Evolutionary conservation across 164 flowering plant species (phyloP), one percentile per base, ranked within the genome.

Genomic region (Macadamia integrifolia): DNA sequence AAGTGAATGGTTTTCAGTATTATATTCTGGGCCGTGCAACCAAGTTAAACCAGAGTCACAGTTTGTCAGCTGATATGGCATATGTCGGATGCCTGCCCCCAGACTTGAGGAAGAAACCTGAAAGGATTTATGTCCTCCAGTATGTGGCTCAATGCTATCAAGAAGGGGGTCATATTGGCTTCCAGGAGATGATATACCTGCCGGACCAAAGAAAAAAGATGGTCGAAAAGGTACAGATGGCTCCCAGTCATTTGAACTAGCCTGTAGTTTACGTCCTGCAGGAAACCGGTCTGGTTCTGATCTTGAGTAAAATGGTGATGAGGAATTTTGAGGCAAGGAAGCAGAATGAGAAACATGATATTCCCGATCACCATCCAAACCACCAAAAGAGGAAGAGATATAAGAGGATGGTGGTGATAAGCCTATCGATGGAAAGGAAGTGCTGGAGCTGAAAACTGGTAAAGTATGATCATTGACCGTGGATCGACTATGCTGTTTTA

Each of bases 181-280:
- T 55, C 77, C 80, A 35, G 86, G 75, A 66, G 88, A 77, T 57
- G 87, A 77, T 58, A 74, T 44, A 59, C 57, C 52, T 11, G 77
- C 57, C 32, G 84, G 67, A 53, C 83, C 66, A 64, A 83, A 64
- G 65, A 59, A 61, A 65, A 83, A 80, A 8, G 96, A 88, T 66
- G 98, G 88, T 53, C 85, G 81, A 71, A 92, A 91, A 63, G 94
- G 94, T 53, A 73, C 83, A 73, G 99, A 92, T 64, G 89, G 88
- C 74, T 82, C 90, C 95, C 92, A 86, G 70, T 74, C 81, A 75
- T 77, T 56, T 53, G 78, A 61, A 65, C 72, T 62, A 66, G 75
- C 62, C 72, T 77, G 69, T 31, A 67, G 9, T 64, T 60, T 71
- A 50, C 63, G 61, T 61, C 72, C 79, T 66, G 69, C 61, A 57